These are phyloP conservation scores for Hypoxylon sp. DNA, from an alignment of 2,329 filamentous ascomycete genomes.

Conservation along the genomic window DNA sequence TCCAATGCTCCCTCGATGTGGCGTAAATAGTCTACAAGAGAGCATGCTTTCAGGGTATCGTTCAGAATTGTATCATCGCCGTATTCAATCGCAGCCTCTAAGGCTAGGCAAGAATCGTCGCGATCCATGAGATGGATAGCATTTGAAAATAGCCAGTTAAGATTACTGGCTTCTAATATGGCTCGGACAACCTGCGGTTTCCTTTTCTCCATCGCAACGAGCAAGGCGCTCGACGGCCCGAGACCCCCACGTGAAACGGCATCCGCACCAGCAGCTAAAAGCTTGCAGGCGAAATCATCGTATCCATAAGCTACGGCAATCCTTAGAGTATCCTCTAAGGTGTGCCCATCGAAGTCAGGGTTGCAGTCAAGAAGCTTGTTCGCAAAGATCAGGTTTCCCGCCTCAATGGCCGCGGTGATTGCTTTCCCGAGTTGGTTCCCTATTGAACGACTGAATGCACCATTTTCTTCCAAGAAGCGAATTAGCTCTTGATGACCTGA, in stretches of 20 bases:
- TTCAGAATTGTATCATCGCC: background rate
- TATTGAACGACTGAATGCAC: background rate
- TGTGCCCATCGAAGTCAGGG: background rate
- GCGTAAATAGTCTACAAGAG: background rate
- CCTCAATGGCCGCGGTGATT: background rate
- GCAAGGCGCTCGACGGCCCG: no score
- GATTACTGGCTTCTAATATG: background rate
- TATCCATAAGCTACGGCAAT: background rate
- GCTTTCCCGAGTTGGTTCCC: background rate
- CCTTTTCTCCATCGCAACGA: background rate
- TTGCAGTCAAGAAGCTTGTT: background rate
- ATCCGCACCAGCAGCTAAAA: background rate
- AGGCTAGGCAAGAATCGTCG: no score
- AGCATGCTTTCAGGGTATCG: background rate
- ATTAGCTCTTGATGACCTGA: background rate
- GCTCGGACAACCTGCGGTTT: background rate
- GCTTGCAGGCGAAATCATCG: slow-evolving; percentile 6
- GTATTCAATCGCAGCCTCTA: background rate
- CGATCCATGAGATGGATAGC: no score
- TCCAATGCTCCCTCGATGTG: background rate
- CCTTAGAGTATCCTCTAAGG: background rate
- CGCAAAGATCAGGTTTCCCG: background rate
- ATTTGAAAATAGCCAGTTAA: no score
- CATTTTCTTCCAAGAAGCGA: background rate
- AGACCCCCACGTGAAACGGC: no score